Percentiles rank a stretch among this genome's conserved stretches.
Evolutionary conservation across 1,139 yeast genomes (phyloP).

Genomic region (Nakaseomyces nivariensis): DNA sequence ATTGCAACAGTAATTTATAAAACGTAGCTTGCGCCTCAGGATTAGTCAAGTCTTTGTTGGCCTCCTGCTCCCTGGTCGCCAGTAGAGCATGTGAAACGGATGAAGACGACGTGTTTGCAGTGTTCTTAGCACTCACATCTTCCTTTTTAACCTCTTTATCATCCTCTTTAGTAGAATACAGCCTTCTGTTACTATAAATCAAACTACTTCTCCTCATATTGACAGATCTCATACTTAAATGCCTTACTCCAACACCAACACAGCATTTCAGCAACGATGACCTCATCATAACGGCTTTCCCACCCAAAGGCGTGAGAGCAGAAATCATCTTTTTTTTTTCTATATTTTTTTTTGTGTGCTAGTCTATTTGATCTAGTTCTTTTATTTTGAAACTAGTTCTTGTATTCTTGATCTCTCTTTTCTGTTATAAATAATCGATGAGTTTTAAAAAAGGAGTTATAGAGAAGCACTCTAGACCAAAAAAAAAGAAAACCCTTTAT

Average conservation of each 20-base stretch:
- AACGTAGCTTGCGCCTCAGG: slow-evolving; percentile 72
- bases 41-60: slow-evolving; percentile 62
- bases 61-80: slow-evolving; percentile 69
- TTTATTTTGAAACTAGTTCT: no score
- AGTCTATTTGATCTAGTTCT: no score
- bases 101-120: background rate
- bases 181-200: background rate
- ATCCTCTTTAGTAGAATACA: background rate
- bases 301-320: background rate
- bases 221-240: background rate
- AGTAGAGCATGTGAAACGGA: slow-evolving; percentile 32
- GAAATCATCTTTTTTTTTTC: background rate
- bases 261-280: background rate
- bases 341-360: background rate
- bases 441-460: no score
- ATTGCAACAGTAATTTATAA: slow-evolving; percentile 57
- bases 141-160: background rate
- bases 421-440: no score
- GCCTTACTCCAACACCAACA: background rate
- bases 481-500: no score
- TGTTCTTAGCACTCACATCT: background rate
- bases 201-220: no score
- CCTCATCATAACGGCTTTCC: background rate
- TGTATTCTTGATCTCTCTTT: no score
- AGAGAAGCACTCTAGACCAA: no score